These are phyloP conservation scores for Pichia eremophila DNA, from an alignment of 805 yeast species.

Conservation along the genomic window DNA sequence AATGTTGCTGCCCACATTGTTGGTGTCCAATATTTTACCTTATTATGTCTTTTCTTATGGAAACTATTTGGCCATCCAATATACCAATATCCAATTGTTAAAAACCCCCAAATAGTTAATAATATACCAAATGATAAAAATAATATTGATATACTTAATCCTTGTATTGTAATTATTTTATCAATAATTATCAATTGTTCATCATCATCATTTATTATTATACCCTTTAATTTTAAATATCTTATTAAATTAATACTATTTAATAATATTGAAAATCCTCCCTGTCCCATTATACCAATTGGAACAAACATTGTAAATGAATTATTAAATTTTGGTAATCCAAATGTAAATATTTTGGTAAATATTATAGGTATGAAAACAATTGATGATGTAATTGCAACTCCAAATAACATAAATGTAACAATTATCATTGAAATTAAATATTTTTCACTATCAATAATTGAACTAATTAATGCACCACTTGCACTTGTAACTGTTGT, in stretches of 20 bases:
- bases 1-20: constrained; percentile 82
- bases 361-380: constrained; percentile 48
- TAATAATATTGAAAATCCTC: constrained; percentile 53
- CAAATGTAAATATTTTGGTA: constrained; percentile 47
- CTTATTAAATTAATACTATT: constrained; percentile 13
- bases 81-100: constrained; percentile 10
- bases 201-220: too few relatives aligned
- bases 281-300: constrained; percentile 82
- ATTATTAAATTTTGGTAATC: constrained; percentile 44
- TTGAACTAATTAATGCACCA: constrained; percentile 47
- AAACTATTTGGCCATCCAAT: constrained; percentile 10
- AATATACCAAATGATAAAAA: constrained; percentile 25
- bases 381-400: constrained; percentile 36
- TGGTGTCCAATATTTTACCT: constrained; percentile 29
- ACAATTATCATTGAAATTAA: constrained; percentile 46
- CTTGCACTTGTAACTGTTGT: constrained; percentile 65
- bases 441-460: constrained; percentile 18
- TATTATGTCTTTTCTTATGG: background rate
- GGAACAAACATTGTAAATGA: constrained; percentile 70
- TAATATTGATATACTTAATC: constrained; percentile 17
- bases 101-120: constrained; percentile 28
- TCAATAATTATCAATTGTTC: background rate
- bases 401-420: constrained; percentile 54
- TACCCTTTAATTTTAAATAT: constrained; percentile 4
- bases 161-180: constrained; percentile 4